Evolutionary conservation across 352 stramenopile species (phyloP), one percentile per base, ranked within the genome.

Genomic region (Pythium brachiatum): DNA sequence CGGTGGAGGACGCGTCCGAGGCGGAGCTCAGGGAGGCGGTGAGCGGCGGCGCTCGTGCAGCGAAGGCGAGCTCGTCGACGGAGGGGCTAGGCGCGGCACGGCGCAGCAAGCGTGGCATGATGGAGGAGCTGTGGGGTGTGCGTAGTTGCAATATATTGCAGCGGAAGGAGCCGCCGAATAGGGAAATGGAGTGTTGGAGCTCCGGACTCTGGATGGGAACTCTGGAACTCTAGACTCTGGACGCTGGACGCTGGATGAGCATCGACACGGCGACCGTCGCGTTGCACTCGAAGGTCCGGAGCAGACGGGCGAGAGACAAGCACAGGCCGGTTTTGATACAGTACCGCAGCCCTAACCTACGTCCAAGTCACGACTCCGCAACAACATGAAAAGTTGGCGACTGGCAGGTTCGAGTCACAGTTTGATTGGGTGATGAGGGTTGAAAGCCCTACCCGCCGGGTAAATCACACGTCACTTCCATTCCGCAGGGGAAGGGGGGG

Each of bases 91-190:
- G 82, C 21, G 84, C 84, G 21, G 79, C 74, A 39, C 76, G 68
- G 51, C 84, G 79, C 53, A 94, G 56, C 9, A 94, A 74, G 26
- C 88, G 72, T 66, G 84, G 84, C 84, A 94, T 94, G 29, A 15
- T 39, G 31, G 23, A 29, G 31, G 39, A 18, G 43, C 15, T 18
- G 47, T 31, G 29, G 57, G 18, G 15, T 39, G 11, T 34, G 29
- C 29, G 29, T 34, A 34, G 5, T 18, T 3, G 7, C 47, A 25
- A 27, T 16, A 16, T 38, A 43, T 56, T 36, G 25, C 50, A 20
- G 29, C 20, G 50, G 50, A 27, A 32, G 36, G n/a, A 47, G 38
- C 43, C 21, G 62, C 54, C 53, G 62, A 60, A 64, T 69, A 36
- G 52, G 32, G 41, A 60, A 65, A 65, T 65, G 58, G 18, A 11